phyloP scores from a whole-genome alignment of 768 basidiomycete genomes.

The Cyclocybe aegerita region DNA sequence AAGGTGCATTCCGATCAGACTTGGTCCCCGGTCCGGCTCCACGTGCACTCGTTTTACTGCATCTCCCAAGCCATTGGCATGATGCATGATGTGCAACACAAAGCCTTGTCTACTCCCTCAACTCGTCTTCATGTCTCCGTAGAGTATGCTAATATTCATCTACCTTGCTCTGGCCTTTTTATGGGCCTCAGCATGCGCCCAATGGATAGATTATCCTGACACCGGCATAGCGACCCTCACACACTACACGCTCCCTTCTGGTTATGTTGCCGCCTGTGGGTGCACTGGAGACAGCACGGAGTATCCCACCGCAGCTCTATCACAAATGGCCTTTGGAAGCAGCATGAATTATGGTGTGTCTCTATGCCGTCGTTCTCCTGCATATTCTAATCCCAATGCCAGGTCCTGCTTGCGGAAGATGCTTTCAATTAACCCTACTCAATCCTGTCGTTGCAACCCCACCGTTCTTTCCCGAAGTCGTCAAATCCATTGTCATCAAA shows the following conservation, averaged over 20 bases:
- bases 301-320: slow-evolving; percentile 81
- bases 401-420: slow-evolving; percentile 75
- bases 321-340: slow-evolving; percentile 78
- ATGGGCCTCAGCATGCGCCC: slow-evolving; percentile 11
- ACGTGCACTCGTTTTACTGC: neutral
- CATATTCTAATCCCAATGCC: slow-evolving; percentile 4
- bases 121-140: slow-evolving; percentile 1
- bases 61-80: neutral
- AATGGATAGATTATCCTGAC: slow-evolving; percentile 66
- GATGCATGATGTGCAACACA: slow-evolving; percentile 4
- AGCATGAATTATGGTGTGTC: slow-evolving; percentile 57
- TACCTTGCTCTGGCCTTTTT: slow-evolving; percentile 7
- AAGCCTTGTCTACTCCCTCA: neutral
- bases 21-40: no score
- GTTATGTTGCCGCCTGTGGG: slow-evolving; percentile 73
- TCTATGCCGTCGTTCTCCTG: neutral
- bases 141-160: neutral
- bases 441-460: slow-evolving; percentile 67
- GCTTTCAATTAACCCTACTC: slow-evolving; percentile 75
- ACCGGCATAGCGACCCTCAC: slow-evolving; percentile 74
- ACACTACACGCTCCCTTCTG: slow-evolving; percentile 60
- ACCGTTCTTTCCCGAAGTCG: slow-evolving; percentile 62
- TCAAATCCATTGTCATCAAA: slow-evolving; percentile 70
- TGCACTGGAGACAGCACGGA: slow-evolving; percentile 66
- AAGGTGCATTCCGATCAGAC: no score